Percentiles rank a stretch among this genome's conserved stretches.
phyloP scores from a whole-genome alignment of 768 basidiomycete genomes.

The Boletus pseudo-olivaceus region DNA sequence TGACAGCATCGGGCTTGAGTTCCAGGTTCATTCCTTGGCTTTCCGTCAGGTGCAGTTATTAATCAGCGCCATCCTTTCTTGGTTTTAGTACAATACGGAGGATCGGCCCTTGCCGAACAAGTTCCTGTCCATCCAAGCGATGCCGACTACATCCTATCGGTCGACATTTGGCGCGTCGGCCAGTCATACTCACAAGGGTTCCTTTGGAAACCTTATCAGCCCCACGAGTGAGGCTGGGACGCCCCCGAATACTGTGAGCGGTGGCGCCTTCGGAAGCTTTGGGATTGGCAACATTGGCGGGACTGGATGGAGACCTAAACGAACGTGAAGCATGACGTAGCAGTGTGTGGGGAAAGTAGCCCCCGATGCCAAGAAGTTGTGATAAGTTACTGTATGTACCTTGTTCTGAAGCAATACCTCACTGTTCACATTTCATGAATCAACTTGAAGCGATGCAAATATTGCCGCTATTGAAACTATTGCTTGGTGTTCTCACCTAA shows the following conservation, averaged over 20 bases:
- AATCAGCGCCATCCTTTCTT: not conserved
- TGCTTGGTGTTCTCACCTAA: not conserved
- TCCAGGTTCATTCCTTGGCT: conserved; percentile 58
- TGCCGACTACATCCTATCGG: conserved; percentile 65
- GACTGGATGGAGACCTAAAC: not conserved
- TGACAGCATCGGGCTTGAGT: conserved; percentile 83
- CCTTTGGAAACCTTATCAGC: conserved; percentile 16
- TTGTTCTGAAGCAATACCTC: conserved; percentile 7
- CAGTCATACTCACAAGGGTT: conserved; percentile 20
- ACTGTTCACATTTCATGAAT: conserved; percentile 4
- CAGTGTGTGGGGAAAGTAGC: not conserved
- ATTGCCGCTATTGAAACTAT: not conserved
- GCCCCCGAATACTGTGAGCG: conserved; percentile 25
- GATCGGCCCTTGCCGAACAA: conserved; percentile 79
- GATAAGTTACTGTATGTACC: conserved; percentile 9
- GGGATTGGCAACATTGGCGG: conserved; percentile 39
- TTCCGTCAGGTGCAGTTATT: not conserved
- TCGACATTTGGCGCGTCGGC: conserved; percentile 52
- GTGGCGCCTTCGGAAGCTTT: conserved; percentile 48
- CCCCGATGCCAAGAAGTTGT: conserved; percentile 1
- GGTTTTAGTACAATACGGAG: conserved; percentile 75
- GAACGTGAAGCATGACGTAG: not conserved
- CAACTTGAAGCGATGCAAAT: not conserved
- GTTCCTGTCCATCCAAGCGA: conserved; percentile 74
- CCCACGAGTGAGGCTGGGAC: conserved; percentile 25